Evolutionary conservation across 2,329 filamentous ascomycete species (phyloP).

Genomic region (Raffaelea albimanens): DNA sequence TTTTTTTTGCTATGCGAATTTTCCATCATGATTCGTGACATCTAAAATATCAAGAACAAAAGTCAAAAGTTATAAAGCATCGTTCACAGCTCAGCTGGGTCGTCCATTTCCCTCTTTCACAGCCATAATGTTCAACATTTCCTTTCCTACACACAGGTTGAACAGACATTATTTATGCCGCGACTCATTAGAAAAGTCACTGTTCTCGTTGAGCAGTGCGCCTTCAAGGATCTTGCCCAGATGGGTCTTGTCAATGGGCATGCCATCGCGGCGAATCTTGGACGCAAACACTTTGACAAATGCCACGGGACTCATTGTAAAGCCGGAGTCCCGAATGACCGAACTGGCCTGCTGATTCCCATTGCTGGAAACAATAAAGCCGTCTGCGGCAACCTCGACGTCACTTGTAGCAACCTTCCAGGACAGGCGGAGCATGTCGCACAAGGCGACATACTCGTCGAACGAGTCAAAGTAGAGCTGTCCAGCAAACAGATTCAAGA

Average conservation of each 20-base stretch:
- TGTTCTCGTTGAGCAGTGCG: background rate
- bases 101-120: too few relatives aligned
- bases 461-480: slow-evolving; percentile 52
- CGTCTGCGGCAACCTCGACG: slow-evolving; percentile 3
- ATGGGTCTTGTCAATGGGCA: slow-evolving; percentile 30
- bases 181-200: background rate
- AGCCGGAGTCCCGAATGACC: background rate
- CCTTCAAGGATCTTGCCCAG: slow-evolving; percentile 28
- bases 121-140: too few relatives aligned
- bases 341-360: background rate
- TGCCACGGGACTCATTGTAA: slow-evolving; percentile 22
- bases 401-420: slow-evolving; percentile 13
- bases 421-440: slow-evolving; percentile 40
- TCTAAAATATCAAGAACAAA: too few relatives aligned
- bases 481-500: slow-evolving; percentile 59
- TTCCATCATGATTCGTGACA: too few relatives aligned
- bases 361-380: slow-evolving; percentile 11
- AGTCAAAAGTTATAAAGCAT: too few relatives aligned
- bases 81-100: too few relatives aligned
- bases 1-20: too few relatives aligned
- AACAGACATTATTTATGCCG: too few relatives aligned
- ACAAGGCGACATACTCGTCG: slow-evolving; percentile 43
- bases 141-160: too few relatives aligned
- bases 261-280: slow-evolving; percentile 26
- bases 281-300: slow-evolving; percentile 27